These are phyloP conservation scores for Suillus variegatus DNA, from an alignment of 768 basidiomycete genomes.

Conservation along the genomic window DNA sequence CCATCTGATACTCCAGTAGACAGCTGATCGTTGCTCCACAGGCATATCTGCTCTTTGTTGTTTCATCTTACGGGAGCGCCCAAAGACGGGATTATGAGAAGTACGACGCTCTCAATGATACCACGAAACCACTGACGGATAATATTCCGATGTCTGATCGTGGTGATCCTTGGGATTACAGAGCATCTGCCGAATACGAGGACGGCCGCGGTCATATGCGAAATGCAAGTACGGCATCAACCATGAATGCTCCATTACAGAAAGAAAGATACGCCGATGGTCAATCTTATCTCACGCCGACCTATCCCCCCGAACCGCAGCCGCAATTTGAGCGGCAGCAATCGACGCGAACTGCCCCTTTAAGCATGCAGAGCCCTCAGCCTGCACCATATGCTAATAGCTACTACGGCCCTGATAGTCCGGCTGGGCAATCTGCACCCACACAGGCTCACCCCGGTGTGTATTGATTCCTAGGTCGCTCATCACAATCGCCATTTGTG, in stretches of 20 bases:
- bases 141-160: constrained; percentile 69
- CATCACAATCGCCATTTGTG: constrained; percentile 5
- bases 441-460: constrained; percentile 51
- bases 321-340: constrained; percentile 18
- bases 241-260: constrained; percentile 50
- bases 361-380: constrained; percentile 36
- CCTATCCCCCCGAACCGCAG: constrained; percentile 35
- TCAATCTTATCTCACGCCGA: constrained; percentile 25
- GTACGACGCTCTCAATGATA: constrained; percentile 72
- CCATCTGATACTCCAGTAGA: neutral
- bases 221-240: constrained; percentile 60
- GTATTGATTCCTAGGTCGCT: constrained; percentile 24
- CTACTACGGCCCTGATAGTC: constrained; percentile 27
- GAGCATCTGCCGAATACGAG: constrained; percentile 47
- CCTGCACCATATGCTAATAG: constrained; percentile 42
- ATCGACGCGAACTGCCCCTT: constrained; percentile 22
- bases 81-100: constrained; percentile 83
- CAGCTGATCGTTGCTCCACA: constrained; percentile 27
- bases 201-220: constrained; percentile 47
- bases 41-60: constrained; percentile 50
- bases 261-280: constrained; percentile 44
- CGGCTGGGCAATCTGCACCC: constrained; percentile 38
- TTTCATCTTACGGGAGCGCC: constrained; percentile 65
- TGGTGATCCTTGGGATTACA: constrained; percentile 69
- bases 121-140: constrained; percentile 49